phyloP scores from a whole-genome alignment of 768 basidiomycete genomes.

The Boletellus sp. region DNA sequence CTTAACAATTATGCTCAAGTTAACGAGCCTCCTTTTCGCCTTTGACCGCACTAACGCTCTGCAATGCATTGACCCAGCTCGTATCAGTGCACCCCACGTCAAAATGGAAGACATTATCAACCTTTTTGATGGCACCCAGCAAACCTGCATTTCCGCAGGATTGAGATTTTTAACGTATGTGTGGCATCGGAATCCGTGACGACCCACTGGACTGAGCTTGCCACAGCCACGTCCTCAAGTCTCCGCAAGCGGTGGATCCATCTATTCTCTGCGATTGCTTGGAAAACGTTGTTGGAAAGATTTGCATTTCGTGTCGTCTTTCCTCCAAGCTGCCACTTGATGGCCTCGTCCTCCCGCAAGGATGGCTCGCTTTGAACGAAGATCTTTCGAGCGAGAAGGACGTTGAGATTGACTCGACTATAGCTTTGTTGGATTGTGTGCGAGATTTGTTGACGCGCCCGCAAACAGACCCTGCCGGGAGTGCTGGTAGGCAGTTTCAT shows the following conservation, averaged over 20 bases:
- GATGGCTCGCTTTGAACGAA: slow-evolving; percentile 40
- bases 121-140: slow-evolving; percentile 26
- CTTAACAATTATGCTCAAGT: slow-evolving; percentile 39
- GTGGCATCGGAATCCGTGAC: neutral
- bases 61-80: slow-evolving; percentile 35
- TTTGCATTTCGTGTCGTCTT: slow-evolving; percentile 36
- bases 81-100: slow-evolving; percentile 17
- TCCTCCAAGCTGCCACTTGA: slow-evolving; percentile 31
- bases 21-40: slow-evolving; percentile 35
- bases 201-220: slow-evolving; percentile 23
- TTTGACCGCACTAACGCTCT: slow-evolving; percentile 36
- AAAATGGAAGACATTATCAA: slow-evolving; percentile 27
- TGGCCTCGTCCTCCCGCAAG: slow-evolving; percentile 48
- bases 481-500: slow-evolving; percentile 22
- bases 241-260: slow-evolving; percentile 40
- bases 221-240: slow-evolving; percentile 43
- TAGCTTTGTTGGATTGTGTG: slow-evolving; percentile 18
- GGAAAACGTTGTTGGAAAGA: slow-evolving; percentile 44
- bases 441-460: slow-evolving; percentile 27
- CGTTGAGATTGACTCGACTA: slow-evolving; percentile 39
- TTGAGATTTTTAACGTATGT: slow-evolving; percentile 40
- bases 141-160: slow-evolving; percentile 32
- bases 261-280: slow-evolving; percentile 48
- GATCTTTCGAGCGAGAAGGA: slow-evolving; percentile 15
- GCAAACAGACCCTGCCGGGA: slow-evolving; percentile 24